phyloP scores from a whole-genome alignment of 2,329 filamentous ascomycete genomes.

The Nemania sp. region DNA sequence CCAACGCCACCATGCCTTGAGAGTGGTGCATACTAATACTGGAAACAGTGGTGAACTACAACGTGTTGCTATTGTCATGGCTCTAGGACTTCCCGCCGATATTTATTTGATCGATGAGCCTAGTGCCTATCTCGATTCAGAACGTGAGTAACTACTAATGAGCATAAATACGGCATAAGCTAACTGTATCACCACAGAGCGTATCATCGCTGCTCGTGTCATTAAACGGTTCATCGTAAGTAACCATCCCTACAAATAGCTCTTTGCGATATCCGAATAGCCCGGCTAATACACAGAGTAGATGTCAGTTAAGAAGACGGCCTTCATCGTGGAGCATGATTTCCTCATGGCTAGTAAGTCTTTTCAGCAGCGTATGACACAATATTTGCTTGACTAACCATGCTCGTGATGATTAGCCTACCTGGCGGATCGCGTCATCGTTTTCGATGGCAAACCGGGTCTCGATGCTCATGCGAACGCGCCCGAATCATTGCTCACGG shows the following conservation, averaged over 20 bases:
- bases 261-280: not conserved
- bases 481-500: conserved; percentile 89
- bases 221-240: conserved; percentile 92
- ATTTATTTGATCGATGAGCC: conserved; percentile 99
- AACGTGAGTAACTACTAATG: conserved; percentile 11
- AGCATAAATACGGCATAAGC: not conserved
- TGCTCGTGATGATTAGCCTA: conserved; percentile 45
- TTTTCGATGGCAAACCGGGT: conserved; percentile 94
- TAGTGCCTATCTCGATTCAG: conserved; percentile 75
- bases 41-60: conserved; percentile 87
- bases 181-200: conserved; percentile 52
- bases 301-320: conserved; percentile 99
- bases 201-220: conserved; percentile 94
- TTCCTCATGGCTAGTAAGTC: conserved; percentile 81
- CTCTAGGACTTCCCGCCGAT: conserved; percentile 93
- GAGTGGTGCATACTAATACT: conserved; percentile 2
- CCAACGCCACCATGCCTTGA: not conserved
- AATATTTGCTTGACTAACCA: conserved; percentile 2
- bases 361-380: not conserved
- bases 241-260: not conserved
- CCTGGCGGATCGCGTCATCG: conserved; percentile 88
- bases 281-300: conserved; percentile 11
- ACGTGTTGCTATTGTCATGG: conserved; percentile 95
- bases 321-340: conserved; percentile 99
- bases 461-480: conserved; percentile 84